Percentiles rank a stretch among this genome's conserved stretches.
phyloP scores from a whole-genome alignment of 78 protist species.

The Protostelium mycophagum region DNA sequence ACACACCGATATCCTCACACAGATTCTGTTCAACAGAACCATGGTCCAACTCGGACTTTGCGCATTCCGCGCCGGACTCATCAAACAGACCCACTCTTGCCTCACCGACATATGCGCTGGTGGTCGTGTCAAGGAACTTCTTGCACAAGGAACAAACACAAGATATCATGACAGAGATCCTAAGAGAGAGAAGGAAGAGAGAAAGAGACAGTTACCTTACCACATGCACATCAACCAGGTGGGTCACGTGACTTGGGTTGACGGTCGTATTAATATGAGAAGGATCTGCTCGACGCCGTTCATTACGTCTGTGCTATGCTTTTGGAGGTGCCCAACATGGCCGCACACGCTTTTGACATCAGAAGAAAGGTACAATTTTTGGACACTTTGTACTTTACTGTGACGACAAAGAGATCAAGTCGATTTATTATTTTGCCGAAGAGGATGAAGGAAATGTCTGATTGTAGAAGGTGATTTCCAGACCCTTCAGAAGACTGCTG shows the following conservation, averaged over 20 bases:
- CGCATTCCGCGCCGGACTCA: slow-evolving; percentile 88
- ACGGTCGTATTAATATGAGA: no score
- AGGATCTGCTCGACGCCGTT: slow-evolving; percentile 89
- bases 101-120: slow-evolving; percentile 57
- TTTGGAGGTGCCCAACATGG: slow-evolving; percentile 86
- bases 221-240: slow-evolving; percentile 95
- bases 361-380: no score
- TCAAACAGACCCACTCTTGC: slow-evolving; percentile 80
- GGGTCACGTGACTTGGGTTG: no score
- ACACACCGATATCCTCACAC: slow-evolving; percentile 52
- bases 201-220: slow-evolving; percentile 80
- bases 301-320: slow-evolving; percentile 85
- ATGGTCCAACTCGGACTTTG: slow-evolving; percentile 93
- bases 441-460: background rate
- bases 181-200: slow-evolving; percentile 71
- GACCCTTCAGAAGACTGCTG: slow-evolving; percentile 72
- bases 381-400: no score
- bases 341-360: slow-evolving; percentile 56
- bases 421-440: no score
- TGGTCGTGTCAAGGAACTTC: slow-evolving; percentile 70
- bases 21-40: slow-evolving; percentile 89
- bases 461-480: slow-evolving; percentile 41
- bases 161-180: slow-evolving; percentile 49
- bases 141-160: slow-evolving; percentile 77
- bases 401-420: no score